A percentile compares a stretch with the other conserved stretches of the same genome.
phyloP scores from a whole-genome alignment of 768 basidiomycete genomes.

The Leccinum variicolor region DNA sequence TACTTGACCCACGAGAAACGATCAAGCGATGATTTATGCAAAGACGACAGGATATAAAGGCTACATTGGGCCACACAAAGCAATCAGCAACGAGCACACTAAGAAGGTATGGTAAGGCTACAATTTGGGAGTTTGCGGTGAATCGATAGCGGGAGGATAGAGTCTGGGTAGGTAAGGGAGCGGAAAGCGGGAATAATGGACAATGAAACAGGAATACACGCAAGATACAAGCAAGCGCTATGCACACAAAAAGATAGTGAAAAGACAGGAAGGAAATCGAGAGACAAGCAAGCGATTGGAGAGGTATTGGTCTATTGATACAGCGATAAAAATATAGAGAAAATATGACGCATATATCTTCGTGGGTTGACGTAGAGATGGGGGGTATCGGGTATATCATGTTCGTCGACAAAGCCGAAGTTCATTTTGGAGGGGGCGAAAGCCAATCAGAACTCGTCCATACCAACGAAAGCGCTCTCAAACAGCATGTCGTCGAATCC shows the following conservation, averaged over 20 bases:
- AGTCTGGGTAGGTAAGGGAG: no score
- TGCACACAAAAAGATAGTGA: neutral
- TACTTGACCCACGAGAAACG: neutral
- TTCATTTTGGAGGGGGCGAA: neutral
- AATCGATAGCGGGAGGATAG: no score
- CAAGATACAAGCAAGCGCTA: neutral
- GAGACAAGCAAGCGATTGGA: neutral
- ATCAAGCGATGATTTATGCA: neutral
- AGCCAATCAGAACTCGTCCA: slow-evolving; percentile 10
- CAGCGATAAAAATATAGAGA: neutral
- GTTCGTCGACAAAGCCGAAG: neutral
- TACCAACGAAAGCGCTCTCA: slow-evolving; percentile 2
- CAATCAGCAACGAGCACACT: neutral
- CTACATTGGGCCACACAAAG: neutral
- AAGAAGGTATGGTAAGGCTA: neutral
- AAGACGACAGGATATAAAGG: neutral
- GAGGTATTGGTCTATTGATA: neutral
- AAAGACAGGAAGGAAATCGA: neutral
- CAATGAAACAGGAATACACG: neutral
- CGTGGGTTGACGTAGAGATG: neutral
- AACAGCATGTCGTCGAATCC: slow-evolving; percentile 20
- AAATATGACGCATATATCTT: neutral
- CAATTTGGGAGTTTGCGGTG: neutral
- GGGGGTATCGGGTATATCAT: slow-evolving; percentile 1
- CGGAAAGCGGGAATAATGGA: no score